Conservation (phyloP, 768 basidiomycete species). For the Kwoniella sp. region DNA sequence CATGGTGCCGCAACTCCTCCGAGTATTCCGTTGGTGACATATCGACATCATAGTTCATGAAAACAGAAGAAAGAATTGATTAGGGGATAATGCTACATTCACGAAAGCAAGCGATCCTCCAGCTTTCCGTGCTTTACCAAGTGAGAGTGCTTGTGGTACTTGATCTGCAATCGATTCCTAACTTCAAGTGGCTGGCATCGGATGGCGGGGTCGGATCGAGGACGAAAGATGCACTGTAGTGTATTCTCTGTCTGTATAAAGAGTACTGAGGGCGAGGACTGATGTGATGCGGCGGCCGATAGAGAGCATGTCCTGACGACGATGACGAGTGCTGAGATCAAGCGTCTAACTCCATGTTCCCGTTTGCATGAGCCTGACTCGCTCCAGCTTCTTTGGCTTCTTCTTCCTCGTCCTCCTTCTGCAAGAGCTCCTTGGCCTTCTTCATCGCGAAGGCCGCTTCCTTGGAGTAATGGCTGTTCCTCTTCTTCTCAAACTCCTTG, state of each 20-base stretch:
- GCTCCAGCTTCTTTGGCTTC: slow-evolving; percentile 18
- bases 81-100: neutral
- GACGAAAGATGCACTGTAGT: no score
- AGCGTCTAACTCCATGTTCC: slow-evolving; percentile 22
- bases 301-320: neutral
- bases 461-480: slow-evolving; percentile 53
- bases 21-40: neutral
- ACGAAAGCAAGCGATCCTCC: neutral
- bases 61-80: neutral
- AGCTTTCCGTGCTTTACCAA: no score
- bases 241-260: no score
- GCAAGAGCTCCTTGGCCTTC: slow-evolving; percentile 45
- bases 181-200: neutral
- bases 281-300: neutral
- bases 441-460: slow-evolving; percentile 54
- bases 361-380: slow-evolving; percentile 12
- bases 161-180: no score
- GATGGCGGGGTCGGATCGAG: neutral
- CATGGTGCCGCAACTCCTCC: no score
- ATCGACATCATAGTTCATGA: neutral
- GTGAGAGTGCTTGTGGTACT: no score
- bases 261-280: neutral
- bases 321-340: no score
- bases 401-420: slow-evolving; percentile 38
- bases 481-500: slow-evolving; percentile 49